A percentile compares a stretch with the other conserved stretches of the same genome.
Evolutionary conservation across 306 rosid species (phyloP).

Genomic region (Corylus heterophylla): DNA sequence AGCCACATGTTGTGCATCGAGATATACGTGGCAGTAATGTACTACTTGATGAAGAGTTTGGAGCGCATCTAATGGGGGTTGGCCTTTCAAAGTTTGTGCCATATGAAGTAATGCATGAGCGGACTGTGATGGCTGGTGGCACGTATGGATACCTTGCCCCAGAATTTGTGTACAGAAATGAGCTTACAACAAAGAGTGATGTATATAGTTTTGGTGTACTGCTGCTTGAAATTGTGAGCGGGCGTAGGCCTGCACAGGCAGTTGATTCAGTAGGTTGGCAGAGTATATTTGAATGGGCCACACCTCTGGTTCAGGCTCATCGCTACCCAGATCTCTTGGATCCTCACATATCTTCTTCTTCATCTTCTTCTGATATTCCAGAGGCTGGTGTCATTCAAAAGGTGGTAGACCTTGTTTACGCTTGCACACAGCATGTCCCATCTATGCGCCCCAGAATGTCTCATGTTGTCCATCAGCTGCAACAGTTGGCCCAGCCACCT

Average conservation of each 20-base stretch:
- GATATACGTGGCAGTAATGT: constrained; percentile 94
- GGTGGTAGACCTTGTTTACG: constrained; percentile 95
- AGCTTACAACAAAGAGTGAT: constrained; percentile 92
- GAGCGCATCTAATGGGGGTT: constrained; percentile 92
- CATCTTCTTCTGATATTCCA: constrained; percentile 53
- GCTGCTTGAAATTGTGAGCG: constrained; percentile 87
- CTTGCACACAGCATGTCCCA: constrained; percentile 97
- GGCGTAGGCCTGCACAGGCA: constrained; percentile 96
- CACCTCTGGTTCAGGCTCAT: constrained; percentile 92
- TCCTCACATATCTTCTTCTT: constrained; percentile 65
- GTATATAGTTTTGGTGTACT: constrained; percentile 94
- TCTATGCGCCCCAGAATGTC: constrained; percentile 99
- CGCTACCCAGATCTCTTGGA: constrained; percentile 91
- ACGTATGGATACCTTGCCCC: constrained; percentile 97
- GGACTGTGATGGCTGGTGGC: constrained; percentile 98
- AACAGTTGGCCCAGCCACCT: constrained; percentile 66
- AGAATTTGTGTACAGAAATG: constrained; percentile 87
- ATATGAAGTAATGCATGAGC: constrained; percentile 90
- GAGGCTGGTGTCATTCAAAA: constrained; percentile 79
- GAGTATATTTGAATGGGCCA: constrained; percentile 97
- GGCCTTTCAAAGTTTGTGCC: constrained; percentile 94
- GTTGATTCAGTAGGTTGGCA: constrained; percentile 98
- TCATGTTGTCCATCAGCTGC: constrained; percentile 95
- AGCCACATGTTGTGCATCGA: constrained; percentile 96
- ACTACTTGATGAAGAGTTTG: constrained; percentile 93